Percentiles rank a stretch among this genome's conserved stretches.
These are phyloP conservation scores for Durio zibethinus DNA, from an alignment of 345 rosid genomes.

Conservation along the genomic window DNA sequence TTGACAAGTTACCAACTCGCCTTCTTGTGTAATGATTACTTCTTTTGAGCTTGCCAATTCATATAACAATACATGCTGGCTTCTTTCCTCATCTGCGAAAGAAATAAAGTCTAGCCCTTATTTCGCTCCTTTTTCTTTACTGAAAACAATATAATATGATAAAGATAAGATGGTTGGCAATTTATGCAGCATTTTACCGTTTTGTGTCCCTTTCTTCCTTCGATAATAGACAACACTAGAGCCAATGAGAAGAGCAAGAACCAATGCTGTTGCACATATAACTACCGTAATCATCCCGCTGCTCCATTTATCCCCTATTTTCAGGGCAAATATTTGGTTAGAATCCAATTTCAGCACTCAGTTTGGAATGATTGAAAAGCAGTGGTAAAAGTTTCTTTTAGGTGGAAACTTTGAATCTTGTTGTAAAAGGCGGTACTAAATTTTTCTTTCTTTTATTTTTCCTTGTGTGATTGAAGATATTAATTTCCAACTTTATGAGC, in stretches of 20 bases:
- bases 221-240: background rate
- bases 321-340: background rate
- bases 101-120: background rate
- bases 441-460: background rate
- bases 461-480: background rate
- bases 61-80: constrained; percentile 15
- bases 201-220: constrained; percentile 15
- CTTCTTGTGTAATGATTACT: constrained; percentile 19
- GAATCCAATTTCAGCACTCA: background rate
- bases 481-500: background rate
- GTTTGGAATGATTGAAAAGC: background rate
- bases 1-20: constrained; percentile 24
- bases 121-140: background rate
- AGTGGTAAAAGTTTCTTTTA: no score
- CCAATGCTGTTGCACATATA: background rate
- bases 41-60: constrained; percentile 25
- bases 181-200: constrained; percentile 16
- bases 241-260: constrained; percentile 20
- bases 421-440: no score
- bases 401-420: no score
- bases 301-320: constrained; percentile 31
- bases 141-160: background rate
- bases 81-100: constrained; percentile 24
- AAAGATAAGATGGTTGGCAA: background rate
- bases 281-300: constrained; percentile 14